A percentile compares a stretch with the other conserved stretches of the same genome.
Evolutionary conservation across 2,329 filamentous ascomycete genomes (phyloP).

Genomic region (Aspergillus clavatus): DNA sequence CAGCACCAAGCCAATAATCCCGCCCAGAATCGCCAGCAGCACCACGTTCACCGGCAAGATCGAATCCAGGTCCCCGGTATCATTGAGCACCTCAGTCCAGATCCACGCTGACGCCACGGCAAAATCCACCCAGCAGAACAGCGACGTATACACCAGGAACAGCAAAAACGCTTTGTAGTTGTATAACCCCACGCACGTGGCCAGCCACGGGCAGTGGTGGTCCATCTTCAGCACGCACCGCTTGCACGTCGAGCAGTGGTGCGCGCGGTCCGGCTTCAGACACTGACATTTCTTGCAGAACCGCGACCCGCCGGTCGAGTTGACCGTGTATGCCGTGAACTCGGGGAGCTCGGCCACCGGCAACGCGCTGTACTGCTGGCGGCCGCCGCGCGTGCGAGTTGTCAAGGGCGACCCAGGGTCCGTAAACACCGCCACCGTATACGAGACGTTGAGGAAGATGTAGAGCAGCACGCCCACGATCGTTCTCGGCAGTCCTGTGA

Average conservation of each 20-base stretch:
- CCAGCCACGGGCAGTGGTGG: slow-evolving; percentile 97
- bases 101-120: slow-evolving; percentile 75
- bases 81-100: slow-evolving; percentile 71
- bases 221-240: slow-evolving; percentile 99
- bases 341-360: slow-evolving; percentile 64
- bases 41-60: slow-evolving; percentile 88
- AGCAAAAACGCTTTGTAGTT: slow-evolving; percentile 96
- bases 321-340: slow-evolving; percentile 81
- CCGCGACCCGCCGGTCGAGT: slow-evolving; percentile 76
- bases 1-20: slow-evolving; percentile 86
- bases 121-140: slow-evolving; percentile 82
- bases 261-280: slow-evolving; percentile 88
- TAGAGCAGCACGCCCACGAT: slow-evolving; percentile 67
- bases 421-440: slow-evolving; percentile 90
- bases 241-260: slow-evolving; percentile 93
- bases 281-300: slow-evolving; percentile 98
- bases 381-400: slow-evolving; percentile 20
- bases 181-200: slow-evolving; percentile 85
- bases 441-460: slow-evolving; percentile 75
- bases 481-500: slow-evolving; percentile 46
- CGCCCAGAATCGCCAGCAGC: slow-evolving; percentile 76
- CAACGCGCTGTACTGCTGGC: slow-evolving; percentile 65
- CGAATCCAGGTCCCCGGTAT: slow-evolving; percentile 66
- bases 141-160: slow-evolving; percentile 81
- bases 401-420: slow-evolving; percentile 66